These are phyloP conservation scores for Detonula confervacea DNA, from an alignment of 352 stramenopile genomes.

Conservation along the genomic window DNA sequence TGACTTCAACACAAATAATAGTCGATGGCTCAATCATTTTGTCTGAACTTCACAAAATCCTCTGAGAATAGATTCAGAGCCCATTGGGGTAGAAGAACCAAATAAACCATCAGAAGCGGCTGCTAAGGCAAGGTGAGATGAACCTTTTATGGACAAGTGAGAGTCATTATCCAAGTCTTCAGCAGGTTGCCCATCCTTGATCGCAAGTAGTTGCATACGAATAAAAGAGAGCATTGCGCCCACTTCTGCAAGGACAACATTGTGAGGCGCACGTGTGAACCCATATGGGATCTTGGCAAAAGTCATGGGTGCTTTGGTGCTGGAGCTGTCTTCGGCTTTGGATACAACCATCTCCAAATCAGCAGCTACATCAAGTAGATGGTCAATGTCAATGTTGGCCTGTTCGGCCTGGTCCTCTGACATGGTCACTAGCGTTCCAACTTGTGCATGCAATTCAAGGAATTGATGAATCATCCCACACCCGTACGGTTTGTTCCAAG, in stretches of 20 bases:
- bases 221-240: conserved; percentile 31
- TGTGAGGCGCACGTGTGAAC: conserved; percentile 22
- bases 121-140: conserved; percentile 33
- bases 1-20: neutral
- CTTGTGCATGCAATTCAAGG: conserved; percentile 30
- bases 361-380: conserved; percentile 40
- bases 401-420: conserved; percentile 15
- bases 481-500: conserved; percentile 42
- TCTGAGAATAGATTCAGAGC: conserved; percentile 42
- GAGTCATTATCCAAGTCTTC: conserved; percentile 17
- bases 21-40: conserved; percentile 22
- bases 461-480: conserved; percentile 50
- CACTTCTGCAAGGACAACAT: conserved; percentile 42
- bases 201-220: conserved; percentile 50
- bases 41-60: conserved; percentile 47
- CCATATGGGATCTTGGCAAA: conserved; percentile 35
- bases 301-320: conserved; percentile 12
- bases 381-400: conserved; percentile 31
- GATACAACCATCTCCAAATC: conserved; percentile 31
- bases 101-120: conserved; percentile 42
- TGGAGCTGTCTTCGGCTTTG: neutral
- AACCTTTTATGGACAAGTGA: conserved; percentile 15
- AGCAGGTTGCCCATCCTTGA: conserved; percentile 33
- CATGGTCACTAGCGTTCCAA: conserved; percentile 37
- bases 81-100: conserved; percentile 14